Conservation (phyloP, 2,329 filamentous ascomycete genomes). For the Rhytidhysteron rufulum region DNA sequence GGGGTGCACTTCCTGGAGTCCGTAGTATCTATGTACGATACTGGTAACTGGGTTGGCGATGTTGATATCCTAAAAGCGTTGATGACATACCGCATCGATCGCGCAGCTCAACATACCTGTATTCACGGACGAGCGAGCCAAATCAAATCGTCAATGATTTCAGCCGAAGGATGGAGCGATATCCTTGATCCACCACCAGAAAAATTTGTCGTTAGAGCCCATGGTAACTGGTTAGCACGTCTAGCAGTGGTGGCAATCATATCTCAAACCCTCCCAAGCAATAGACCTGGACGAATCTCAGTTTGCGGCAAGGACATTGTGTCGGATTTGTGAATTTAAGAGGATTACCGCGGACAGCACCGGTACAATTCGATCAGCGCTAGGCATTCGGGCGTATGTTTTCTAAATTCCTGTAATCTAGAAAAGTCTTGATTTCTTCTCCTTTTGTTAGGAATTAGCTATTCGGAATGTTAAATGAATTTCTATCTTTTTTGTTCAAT, state of each 20-base stretch:
- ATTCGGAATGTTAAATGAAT: too few species aligned
- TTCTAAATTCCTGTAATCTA: too few species aligned
- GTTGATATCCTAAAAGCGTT: slow-evolving; percentile 1
- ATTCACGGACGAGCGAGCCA: not conserved
- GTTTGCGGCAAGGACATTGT: too few species aligned
- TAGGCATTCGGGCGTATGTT: too few species aligned
- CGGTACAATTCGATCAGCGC: too few species aligned
- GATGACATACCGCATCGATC: not conserved
- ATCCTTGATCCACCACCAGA: not conserved
- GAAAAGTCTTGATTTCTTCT: too few species aligned
- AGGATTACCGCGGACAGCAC: too few species aligned
- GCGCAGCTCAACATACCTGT: too few species aligned
- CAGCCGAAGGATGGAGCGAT: slow-evolving; percentile 3
- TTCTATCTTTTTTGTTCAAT: too few species aligned
- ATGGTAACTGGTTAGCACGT: slow-evolving; percentile 1
- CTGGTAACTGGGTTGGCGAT: slow-evolving; percentile 2
- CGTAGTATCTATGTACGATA: slow-evolving; percentile 2
- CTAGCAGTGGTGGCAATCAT: not conserved
- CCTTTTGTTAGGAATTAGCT: too few species aligned
- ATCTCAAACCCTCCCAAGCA: not conserved
- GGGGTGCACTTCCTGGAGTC: slow-evolving; percentile 2
- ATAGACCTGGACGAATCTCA: too few species aligned
- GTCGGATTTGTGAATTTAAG: too few species aligned
- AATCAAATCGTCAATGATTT: not conserved
- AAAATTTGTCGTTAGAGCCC: not conserved